Evolutionary conservation across 495 filamentous ascomycete species (phyloP).

Genomic region (Tuber umbilicatum): DNA sequence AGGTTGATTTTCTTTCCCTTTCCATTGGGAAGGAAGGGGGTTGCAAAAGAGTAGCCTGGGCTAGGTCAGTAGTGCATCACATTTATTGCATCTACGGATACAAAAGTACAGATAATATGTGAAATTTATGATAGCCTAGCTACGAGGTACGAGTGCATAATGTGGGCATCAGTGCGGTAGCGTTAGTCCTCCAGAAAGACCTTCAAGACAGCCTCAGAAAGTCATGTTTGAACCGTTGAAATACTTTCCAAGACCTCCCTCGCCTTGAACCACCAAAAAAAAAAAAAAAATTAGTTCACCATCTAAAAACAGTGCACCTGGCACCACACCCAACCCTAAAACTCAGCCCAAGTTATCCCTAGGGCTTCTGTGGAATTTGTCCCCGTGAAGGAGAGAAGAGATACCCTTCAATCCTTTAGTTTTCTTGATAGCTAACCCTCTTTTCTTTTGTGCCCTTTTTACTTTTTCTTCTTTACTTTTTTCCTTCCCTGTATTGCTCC

Average conservation of each 20-base stretch:
- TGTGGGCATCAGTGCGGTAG: neutral
- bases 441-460: conserved; percentile 12
- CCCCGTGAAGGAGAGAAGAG: neutral
- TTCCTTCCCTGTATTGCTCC: conserved; percentile 28
- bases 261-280: neutral
- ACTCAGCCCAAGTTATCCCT: conserved; percentile 19
- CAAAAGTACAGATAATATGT: neutral
- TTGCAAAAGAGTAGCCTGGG: neutral
- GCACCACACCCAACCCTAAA: conserved; percentile 30
- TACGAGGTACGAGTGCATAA: neutral
- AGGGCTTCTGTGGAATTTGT: conserved; percentile 13
- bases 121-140: neutral
- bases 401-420: neutral
- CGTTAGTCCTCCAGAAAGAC: neutral
- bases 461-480: conserved; percentile 19
- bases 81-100: neutral
- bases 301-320: conserved; percentile 2
- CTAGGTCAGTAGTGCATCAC: neutral
- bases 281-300: neutral
- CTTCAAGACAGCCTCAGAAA: neutral
- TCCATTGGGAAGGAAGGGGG: neutral
- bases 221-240: neutral
- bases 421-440: conserved; percentile 7
- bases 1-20: neutral
- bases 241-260: neutral